A percentile compares a stretch with the other conserved stretches of the same genome.
Conservation (phyloP, 345 rosid genomes). For the Salix viminalis region DNA sequence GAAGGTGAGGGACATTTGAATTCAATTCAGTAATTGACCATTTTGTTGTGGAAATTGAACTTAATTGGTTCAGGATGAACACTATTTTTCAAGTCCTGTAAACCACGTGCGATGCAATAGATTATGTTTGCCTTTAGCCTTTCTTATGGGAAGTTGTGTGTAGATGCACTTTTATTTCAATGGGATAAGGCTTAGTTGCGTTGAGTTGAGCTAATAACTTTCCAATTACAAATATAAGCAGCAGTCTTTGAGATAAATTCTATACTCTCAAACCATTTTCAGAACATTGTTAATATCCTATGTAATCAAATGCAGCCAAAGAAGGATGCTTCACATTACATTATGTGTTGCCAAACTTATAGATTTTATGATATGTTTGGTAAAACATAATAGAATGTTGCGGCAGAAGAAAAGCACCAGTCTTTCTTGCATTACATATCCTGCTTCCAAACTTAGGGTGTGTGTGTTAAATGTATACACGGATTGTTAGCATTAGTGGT, state of each 20-base stretch:
- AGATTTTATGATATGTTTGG: neutral
- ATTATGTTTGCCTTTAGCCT: neutral
- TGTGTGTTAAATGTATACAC: neutral
- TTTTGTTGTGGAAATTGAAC: slow-evolving; percentile 1
- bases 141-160: neutral
- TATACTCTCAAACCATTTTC: neutral
- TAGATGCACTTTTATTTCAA: neutral
- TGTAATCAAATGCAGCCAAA: neutral
- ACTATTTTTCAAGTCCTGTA: neutral
- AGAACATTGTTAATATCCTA: neutral
- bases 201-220: too few relatives aligned
- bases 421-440: neutral
- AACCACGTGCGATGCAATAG: neutral
- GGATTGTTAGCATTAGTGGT: neutral
- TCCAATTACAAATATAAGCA: neutral
- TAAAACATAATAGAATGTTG: neutral
- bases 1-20: slow-evolving; percentile 48
- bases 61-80: neutral
- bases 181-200: neutral
- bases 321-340: neutral
- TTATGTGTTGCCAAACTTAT: neutral
- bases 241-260: neutral
- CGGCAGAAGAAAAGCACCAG: neutral
- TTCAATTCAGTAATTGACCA: neutral
- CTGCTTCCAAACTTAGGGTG: neutral